Base-by-base conservation (phyloP, 2,329 filamentous ascomycete genomes). In the Ophiostoma australiae region DNA sequence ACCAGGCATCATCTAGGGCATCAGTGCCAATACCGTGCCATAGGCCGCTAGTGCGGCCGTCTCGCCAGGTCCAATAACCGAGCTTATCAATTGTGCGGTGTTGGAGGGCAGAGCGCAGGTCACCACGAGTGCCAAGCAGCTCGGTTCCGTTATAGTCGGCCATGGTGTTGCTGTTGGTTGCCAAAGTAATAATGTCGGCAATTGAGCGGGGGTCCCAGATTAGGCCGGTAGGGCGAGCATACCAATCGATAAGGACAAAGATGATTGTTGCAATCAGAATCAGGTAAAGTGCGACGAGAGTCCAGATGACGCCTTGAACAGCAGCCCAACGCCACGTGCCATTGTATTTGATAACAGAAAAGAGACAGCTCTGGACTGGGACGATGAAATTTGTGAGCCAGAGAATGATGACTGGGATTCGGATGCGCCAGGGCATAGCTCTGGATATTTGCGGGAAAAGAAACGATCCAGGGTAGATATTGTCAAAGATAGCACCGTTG, bases 151-250 rank as follows among this genome's bases (percentile, higher is more conserved):
- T 84, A 78, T 93, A 97, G 76, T 91, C 90, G 31, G 84, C 82
- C 68, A 93, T 84, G 23, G 90, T 88, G 79, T 97, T 97, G 74
- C 92, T 94, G 72, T 91, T 87, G 74, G 92, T 90, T 35, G 97
- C 84, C 13, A 97, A 83, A 1, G 90, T 87, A 63, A 95, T 85
- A 52, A 97, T 82, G 77, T 97, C 93, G 3, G 91, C 94, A 8
- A 97, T 82, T 33, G 90, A 94, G 66, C 90, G 85, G 2, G 93
- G 86, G 77, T 97, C 93, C 94, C 94, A 97, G 76, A 90, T 86
- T 73, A 97, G 82, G 0, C 93, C 93, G 0, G 93, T 96, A 75
- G 84, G 85, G 39, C 86, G 84, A 31, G 83, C 80, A 70, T 85
- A 81, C 81, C 94, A 92, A 73, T 87, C 90, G n/a, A 87, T 74